Evolutionary conservation across 192 early-diverging fungal genomes (phyloP).

Genomic region (Rhizophagus prolifer): DNA sequence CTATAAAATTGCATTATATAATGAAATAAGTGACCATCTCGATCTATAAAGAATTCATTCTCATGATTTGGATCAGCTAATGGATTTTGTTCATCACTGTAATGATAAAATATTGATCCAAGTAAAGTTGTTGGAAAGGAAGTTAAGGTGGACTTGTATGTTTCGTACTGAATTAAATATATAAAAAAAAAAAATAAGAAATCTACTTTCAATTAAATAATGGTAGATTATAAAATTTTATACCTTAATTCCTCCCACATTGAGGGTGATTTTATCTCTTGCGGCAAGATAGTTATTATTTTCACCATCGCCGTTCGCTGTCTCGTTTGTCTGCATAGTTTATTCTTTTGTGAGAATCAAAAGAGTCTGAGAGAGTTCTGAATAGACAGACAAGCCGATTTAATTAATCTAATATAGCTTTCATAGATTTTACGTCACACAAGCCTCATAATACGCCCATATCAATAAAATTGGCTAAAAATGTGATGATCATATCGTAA

Average conservation of each 20-base stretch:
- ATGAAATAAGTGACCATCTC: constrained; percentile 19
- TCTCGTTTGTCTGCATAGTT: not conserved
- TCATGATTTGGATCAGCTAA: not conserved
- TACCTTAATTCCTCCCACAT: constrained; percentile 25
- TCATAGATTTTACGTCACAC: not conserved
- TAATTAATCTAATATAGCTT: not conserved
- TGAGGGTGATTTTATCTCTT: constrained; percentile 6
- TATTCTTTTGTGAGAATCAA: not conserved
- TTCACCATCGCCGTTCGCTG: not conserved
- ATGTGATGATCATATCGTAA: not conserved
- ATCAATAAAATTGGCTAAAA: not conserved
- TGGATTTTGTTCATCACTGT: not conserved
- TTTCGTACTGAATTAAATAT: constrained; percentile 12
- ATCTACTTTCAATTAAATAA: not conserved
- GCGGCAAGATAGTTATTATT: not conserved
- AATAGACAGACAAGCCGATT: not conserved
- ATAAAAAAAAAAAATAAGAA: not conserved
- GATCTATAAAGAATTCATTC: constrained; percentile 21
- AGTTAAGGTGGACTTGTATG: constrained; percentile 18
- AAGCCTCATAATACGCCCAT: not conserved
- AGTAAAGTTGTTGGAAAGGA: constrained; percentile 11
- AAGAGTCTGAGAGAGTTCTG: not conserved
- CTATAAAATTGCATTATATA: constrained; percentile 25
- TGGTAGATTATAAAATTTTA: not conserved
- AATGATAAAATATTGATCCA: constrained; percentile 12